These are phyloP conservation scores for Tremellales sp. DNA, from an alignment of 1,284 basidiomycete species.

Conservation along the genomic window DNA sequence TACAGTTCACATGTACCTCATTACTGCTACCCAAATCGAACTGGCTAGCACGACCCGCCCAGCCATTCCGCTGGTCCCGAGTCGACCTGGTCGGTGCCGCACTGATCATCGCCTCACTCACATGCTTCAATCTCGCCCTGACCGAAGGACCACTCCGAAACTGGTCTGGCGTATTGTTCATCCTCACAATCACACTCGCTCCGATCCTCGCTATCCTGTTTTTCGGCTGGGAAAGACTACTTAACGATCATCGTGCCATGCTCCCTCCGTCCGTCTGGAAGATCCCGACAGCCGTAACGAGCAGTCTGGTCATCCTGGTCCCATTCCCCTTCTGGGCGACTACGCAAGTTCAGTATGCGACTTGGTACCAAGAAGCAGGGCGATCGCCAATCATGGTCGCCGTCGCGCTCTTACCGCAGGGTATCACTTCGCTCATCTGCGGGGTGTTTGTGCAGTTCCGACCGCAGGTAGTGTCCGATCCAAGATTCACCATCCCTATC, in stretches of 20 bases:
- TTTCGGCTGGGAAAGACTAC: constrained; percentile 38
- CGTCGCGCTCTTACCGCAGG: constrained; percentile 38
- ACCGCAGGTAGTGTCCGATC: constrained; percentile 31
- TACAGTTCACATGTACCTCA: too few species aligned
- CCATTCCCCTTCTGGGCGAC: constrained; percentile 38
- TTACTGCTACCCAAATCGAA: too few species aligned
- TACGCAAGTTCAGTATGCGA: constrained; percentile 30
- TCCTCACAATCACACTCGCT: constrained; percentile 41
- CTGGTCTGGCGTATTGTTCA: constrained; percentile 40
- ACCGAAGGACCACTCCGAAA: constrained; percentile 42
- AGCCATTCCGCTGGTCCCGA: constrained; percentile 32
- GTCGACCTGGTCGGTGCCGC: constrained; percentile 42
- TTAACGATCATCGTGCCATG: constrained; percentile 25
- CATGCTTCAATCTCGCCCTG: constrained; percentile 43
- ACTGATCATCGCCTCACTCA: constrained; percentile 33
- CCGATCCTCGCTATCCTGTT: constrained; percentile 31
- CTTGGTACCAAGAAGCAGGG: constrained; percentile 1
- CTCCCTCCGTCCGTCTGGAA: constrained; percentile 33
- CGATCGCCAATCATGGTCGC: constrained; percentile 29
- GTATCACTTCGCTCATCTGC: constrained; percentile 27
- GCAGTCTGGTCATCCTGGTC: constrained; percentile 18
- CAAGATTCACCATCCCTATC: constrained; percentile 23
- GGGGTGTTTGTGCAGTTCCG: constrained; percentile 26
- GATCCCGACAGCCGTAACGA: constrained; percentile 35
- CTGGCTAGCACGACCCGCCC: too few species aligned